Percentiles rank a stretch among this genome's conserved stretches.
phyloP scores from a whole-genome alignment of 2,329 filamentous ascomycete genomes.

The Clarireedia paspali region DNA sequence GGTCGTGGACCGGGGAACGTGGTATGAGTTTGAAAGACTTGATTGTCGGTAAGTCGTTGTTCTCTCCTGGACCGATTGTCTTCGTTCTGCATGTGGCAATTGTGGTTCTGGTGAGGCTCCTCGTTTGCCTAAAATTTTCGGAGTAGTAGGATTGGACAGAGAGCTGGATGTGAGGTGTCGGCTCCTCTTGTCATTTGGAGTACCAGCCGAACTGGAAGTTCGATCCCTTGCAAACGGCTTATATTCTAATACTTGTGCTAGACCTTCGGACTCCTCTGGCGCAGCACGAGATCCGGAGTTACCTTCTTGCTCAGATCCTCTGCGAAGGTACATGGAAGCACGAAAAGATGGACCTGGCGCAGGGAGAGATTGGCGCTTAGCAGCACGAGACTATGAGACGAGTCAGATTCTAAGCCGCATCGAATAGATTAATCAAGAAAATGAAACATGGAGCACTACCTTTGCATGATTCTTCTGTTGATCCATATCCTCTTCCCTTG shows the following conservation, averaged over 20 bases:
- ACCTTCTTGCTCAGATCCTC: constrained; percentile 24
- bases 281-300: constrained; percentile 12
- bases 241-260: constrained; percentile 24
- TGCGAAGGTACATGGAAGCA: constrained; percentile 19
- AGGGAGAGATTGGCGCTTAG: constrained; percentile 24
- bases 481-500: constrained; percentile 24
- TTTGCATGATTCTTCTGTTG: constrained; percentile 14
- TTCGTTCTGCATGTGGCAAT: constrained; percentile 18
- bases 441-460: constrained; percentile 15
- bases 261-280: constrained; percentile 21
- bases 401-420: constrained; percentile 8
- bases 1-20: constrained; percentile 21
- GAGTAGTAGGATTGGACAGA: constrained; percentile 25
- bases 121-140: constrained; percentile 16
- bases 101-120: constrained; percentile 26
- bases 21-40: constrained; percentile 24
- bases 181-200: constrained; percentile 19
- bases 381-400: constrained; percentile 21
- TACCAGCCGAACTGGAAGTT: constrained; percentile 8
- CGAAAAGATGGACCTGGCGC: constrained; percentile 15
- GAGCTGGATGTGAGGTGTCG: constrained; percentile 18
- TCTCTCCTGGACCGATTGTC: constrained; percentile 20
- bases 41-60: constrained; percentile 27
- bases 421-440: neutral
- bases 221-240: constrained; percentile 19